phyloP scores from a whole-genome alignment of 352 stramenopile species.

The Pythium myriotylum region DNA sequence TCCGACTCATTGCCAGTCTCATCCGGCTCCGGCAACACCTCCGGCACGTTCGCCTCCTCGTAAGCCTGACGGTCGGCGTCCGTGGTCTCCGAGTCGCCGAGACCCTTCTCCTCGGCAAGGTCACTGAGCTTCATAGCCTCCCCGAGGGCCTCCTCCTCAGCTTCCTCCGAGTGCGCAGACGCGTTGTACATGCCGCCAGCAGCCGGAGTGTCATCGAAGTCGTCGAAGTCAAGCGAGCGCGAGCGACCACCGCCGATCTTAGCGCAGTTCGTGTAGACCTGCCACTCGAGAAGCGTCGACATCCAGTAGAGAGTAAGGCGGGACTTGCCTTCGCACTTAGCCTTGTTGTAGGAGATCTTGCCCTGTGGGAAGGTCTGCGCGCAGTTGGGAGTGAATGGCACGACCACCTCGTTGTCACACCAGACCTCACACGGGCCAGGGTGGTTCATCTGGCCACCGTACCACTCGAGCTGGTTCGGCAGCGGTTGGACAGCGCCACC shows the following conservation, averaged over 20 bases:
- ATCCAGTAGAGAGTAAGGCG: conserved; percentile 61
- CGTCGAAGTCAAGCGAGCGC: conserved; percentile 15
- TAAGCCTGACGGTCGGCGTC: neutral
- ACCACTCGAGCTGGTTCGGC: conserved; percentile 45
- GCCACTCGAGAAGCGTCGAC: conserved; percentile 52
- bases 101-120: neutral
- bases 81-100: no score
- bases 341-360: conserved; percentile 41
- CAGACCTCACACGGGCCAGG: conserved; percentile 47
- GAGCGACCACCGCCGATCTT: conserved; percentile 13
- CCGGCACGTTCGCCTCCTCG: neutral
- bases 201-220: neutral
- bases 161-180: neutral
- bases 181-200: conserved; percentile 6
- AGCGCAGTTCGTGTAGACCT: conserved; percentile 46
- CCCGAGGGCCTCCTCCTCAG: neutral
- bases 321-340: conserved; percentile 36
- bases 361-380: conserved; percentile 31
- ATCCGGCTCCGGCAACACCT: conserved; percentile 8
- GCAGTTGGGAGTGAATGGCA: conserved; percentile 41
- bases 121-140: neutral
- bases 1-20: no score
- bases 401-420: conserved; percentile 39
- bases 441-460: conserved; percentile 42
- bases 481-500: conserved; percentile 25